These are phyloP conservation scores for Neobulgaria alba DNA, from an alignment of 2,329 filamentous ascomycete genomes.

Conservation along the genomic window DNA sequence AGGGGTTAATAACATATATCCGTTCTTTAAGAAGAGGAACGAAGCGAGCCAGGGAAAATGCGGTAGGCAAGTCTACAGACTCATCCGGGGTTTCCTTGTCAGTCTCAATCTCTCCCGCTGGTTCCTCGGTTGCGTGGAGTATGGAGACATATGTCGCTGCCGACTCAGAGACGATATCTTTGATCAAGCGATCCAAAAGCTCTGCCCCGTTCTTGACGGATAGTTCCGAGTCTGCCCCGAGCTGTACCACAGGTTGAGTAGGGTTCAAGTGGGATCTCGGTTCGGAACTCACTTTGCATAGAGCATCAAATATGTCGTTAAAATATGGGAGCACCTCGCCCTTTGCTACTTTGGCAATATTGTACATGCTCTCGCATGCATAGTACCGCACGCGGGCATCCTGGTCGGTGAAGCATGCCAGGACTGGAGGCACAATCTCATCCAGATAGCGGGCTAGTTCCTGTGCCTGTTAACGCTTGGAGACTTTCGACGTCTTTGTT, in stretches of 20 bases:
- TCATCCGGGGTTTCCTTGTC: conserved; percentile 38
- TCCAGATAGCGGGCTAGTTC: conserved; percentile 87
- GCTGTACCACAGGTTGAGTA: conserved; percentile 39
- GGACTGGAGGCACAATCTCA: conserved; percentile 89
- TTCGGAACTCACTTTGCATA: conserved; percentile 70
- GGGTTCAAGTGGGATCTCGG: not conserved
- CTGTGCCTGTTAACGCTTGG: conserved; percentile 36
- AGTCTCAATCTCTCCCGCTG: conserved; percentile 36
- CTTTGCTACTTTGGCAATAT: conserved; percentile 98
- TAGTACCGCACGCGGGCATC: conserved; percentile 97
- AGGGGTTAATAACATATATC: conserved; percentile 90
- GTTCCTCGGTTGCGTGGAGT: conserved; percentile 53
- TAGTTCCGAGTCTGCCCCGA: conserved; percentile 90
- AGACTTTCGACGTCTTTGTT: not conserved
- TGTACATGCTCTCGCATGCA: conserved; percentile 99
- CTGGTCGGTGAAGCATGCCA: conserved; percentile 96
- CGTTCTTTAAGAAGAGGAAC: conserved; percentile 90
- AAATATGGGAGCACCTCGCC: conserved; percentile 96
- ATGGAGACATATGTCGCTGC: conserved; percentile 92
- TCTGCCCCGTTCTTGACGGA: conserved; percentile 98
- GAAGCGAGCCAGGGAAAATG: conserved; percentile 85
- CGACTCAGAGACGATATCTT: conserved; percentile 93
- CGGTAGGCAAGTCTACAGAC: conserved; percentile 58
- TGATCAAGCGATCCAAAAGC: conserved; percentile 85
- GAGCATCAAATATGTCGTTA: conserved; percentile 94